Conservation (phyloP, 371 early-diverging fungal species). For the Coemansia linderi region DNA sequence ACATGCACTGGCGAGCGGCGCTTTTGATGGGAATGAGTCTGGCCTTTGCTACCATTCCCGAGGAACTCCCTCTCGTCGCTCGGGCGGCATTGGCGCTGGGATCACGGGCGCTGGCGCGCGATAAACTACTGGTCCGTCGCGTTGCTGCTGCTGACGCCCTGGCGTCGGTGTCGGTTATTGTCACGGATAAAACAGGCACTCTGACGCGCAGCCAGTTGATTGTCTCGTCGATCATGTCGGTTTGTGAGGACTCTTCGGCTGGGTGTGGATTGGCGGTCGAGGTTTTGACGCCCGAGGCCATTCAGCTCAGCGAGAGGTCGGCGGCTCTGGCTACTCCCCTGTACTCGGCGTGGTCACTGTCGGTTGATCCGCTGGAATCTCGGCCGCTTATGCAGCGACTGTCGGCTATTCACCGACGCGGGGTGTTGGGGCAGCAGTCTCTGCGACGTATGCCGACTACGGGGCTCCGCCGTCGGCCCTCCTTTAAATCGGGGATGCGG, state of each 20-base stretch:
- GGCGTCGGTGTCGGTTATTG: conserved; percentile 43
- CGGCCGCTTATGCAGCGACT: conserved; percentile 31
- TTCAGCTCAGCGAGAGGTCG: conserved; percentile 15
- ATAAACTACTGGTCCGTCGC: conserved; percentile 49
- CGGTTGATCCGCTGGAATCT: conserved; percentile 42
- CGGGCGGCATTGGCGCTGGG: conserved; percentile 59
- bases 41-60: conserved; percentile 62
- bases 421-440: neutral
- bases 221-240: conserved; percentile 35
- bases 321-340: conserved; percentile 35
- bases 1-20: conserved; percentile 38
- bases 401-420: neutral
- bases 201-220: conserved; percentile 44
- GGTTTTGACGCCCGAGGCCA: conserved; percentile 41
- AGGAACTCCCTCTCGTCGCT: conserved; percentile 60
- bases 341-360: conserved; percentile 41
- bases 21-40: conserved; percentile 45
- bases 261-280: conserved; percentile 24
- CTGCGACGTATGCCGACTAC: neutral
- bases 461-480: neutral
- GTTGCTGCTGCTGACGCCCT: conserved; percentile 44
- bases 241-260: conserved; percentile 9
- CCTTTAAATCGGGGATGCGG: neutral
- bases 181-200: conserved; percentile 57
- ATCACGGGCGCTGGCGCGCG: conserved; percentile 27